Evolutionary conservation across 352 stramenopile species (phyloP), one percentile per base, ranked within the genome.

Genomic region (Phytophthora colocasiae): DNA sequence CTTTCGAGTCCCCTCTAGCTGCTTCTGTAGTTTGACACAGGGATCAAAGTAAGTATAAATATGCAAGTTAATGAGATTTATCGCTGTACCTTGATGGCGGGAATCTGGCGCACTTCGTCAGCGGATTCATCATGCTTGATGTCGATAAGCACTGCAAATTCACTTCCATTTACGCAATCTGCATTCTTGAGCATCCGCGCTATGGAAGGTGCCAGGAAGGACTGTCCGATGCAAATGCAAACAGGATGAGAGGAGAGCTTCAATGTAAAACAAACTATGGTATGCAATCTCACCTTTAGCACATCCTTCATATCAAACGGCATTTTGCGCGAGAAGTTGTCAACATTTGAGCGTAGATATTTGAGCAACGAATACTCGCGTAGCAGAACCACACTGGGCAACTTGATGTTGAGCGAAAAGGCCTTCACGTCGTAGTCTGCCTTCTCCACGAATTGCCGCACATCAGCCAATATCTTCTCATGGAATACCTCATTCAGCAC

Each of bases 321-420:
- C 12, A 51, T 58, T 22, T 75, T 68, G 50, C 56, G 57, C 22
- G 60, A 31, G 46, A 84, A 91, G 41, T 77, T 73, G 1, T 49
- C 47, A 2, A 85, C 58, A 19, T 59, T 56, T 10, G 29, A 31
- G 24, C 70, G 78, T 56, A 95, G 66, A 57, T 90, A 78, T 11
- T 90, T 75, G 29, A 88, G 68, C 53, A 96, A 63, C 47, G 85
- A 77, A 61, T 91, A 92, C 67, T 96, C 85, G 40, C 87, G 82
- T 54, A 95, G 73, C 31, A 95, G 45, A 36, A 93, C 78, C 39
- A 87, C 73, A 66, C 87, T 92, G 15, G 85, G 85, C 54, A 95
- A 56, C 67, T 93, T 93, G 52, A 94, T 89, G 60, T 87, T 92
- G 53, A 96, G 82, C 29, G 83, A 69, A 41, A 96, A 96, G 19